A percentile compares a stretch with the other conserved stretches of the same genome.
These are phyloP conservation scores for Ascochyta koolunga DNA, from an alignment of 2,329 filamentous ascomycete species.

Conservation along the genomic window DNA sequence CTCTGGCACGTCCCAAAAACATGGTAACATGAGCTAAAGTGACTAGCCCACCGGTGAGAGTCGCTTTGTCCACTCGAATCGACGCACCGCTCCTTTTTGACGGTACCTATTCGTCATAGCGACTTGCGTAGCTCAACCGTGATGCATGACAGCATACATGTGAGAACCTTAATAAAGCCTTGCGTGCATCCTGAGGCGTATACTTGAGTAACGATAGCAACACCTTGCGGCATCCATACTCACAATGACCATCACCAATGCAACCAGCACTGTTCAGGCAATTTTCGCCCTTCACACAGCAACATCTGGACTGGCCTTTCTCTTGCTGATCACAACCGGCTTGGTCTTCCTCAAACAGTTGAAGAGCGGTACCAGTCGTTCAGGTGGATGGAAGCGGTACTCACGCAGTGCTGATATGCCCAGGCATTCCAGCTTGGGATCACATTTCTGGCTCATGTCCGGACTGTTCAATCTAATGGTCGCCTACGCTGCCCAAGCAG, in stretches of 20 bases:
- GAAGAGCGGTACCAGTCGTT: slow-evolving; percentile 16
- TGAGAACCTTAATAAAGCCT: slow-evolving; percentile 6
- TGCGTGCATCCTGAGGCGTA: neutral
- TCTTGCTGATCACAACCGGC: slow-evolving; percentile 16
- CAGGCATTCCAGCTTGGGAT: slow-evolving; percentile 17
- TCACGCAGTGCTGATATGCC: slow-evolving; percentile 1
- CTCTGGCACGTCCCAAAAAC: neutral
- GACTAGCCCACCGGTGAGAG: neutral
- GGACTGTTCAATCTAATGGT: slow-evolving; percentile 22
- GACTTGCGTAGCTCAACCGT: slow-evolving; percentile 1
- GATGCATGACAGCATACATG: slow-evolving; percentile 11
- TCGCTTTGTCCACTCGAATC: neutral
- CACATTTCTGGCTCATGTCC: slow-evolving; percentile 23
- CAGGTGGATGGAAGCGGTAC: slow-evolving; percentile 15
- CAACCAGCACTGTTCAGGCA: slow-evolving; percentile 22
- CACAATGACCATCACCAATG: slow-evolving; percentile 18
- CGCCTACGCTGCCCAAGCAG: slow-evolving; percentile 23
- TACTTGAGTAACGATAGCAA: neutral
- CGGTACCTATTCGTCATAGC: slow-evolving; percentile 10
- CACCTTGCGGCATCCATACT: slow-evolving; percentile 1
- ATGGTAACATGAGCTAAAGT: neutral
- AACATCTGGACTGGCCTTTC: slow-evolving; percentile 19
- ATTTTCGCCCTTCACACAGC: slow-evolving; percentile 26
- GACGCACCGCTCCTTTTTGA: neutral
- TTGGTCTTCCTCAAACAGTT: slow-evolving; percentile 19